A percentile compares a stretch with the other conserved stretches of the same genome.
Evolutionary conservation across 306 rosid species (phyloP).

Genomic region (Medicago ruthenica): DNA sequence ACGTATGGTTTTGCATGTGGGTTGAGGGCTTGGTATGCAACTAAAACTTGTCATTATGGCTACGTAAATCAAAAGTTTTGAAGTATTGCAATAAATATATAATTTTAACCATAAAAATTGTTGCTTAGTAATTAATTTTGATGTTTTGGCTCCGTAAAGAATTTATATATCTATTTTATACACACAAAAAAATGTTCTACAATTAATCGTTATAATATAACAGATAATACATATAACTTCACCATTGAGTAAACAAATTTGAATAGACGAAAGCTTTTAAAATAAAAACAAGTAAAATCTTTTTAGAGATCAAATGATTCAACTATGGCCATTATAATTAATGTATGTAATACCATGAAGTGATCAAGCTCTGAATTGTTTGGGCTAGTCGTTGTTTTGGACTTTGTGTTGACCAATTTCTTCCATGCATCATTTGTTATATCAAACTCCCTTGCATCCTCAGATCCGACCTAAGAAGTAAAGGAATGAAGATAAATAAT

Average conservation of each 20-base stretch:
- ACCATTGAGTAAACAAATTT: background rate
- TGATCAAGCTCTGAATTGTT: slow-evolving; percentile 53
- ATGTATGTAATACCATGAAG: slow-evolving; percentile 45
- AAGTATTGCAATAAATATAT: background rate
- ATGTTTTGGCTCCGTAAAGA: too few relatives aligned
- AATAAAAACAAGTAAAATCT: background rate
- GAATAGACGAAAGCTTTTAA: background rate
- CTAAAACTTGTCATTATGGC: background rate
- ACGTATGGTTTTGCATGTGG: slow-evolving; percentile 5
- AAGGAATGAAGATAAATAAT: background rate
- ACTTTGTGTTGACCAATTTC: slow-evolving; percentile 38
- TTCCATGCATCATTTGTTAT: slow-evolving; percentile 42
- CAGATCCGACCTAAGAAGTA: slow-evolving; percentile 44
- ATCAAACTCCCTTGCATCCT: slow-evolving; percentile 36
- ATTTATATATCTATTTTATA: too few relatives aligned
- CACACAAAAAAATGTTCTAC: too few relatives aligned
- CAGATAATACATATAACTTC: background rate
- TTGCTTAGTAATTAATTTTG: too few relatives aligned
- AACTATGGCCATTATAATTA: background rate
- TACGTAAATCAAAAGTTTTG: slow-evolving; percentile 3
- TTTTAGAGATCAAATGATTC: background rate
- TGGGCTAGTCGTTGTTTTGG: background rate
- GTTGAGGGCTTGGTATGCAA: background rate
- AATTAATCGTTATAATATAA: too few relatives aligned
- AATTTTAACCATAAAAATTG: background rate